These are phyloP conservation scores for Globisporangium solare DNA, from an alignment of 352 stramenopile genomes.

Conservation along the genomic window DNA sequence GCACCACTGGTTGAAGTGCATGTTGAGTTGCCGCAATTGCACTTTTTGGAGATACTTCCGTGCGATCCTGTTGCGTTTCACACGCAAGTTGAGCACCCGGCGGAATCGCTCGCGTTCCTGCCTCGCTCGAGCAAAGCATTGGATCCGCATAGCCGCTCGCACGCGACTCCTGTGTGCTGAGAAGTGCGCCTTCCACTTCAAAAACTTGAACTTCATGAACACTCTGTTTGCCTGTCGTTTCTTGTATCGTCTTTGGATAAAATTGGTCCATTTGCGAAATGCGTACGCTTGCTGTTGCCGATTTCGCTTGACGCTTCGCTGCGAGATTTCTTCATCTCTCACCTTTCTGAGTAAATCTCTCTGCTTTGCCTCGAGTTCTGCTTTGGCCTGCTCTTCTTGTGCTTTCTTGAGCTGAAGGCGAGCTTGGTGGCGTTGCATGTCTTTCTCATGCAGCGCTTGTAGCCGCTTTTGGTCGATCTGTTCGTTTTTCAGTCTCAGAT, in stretches of 20 bases:
- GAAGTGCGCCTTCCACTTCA: constrained; percentile 48
- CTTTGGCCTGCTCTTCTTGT: constrained; percentile 38
- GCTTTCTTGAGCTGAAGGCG: constrained; percentile 47
- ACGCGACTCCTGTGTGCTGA: constrained; percentile 19
- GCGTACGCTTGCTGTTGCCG: constrained; percentile 19
- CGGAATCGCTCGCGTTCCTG: constrained; percentile 22
- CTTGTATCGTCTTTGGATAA: constrained; percentile 29
- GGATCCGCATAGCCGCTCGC: constrained; percentile 29
- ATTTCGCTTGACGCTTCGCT: constrained; percentile 25
- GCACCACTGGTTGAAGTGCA: constrained; percentile 57
- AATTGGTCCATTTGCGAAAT: constrained; percentile 32
- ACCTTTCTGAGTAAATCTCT: constrained; percentile 41
- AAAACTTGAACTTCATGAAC: constrained; percentile 62
- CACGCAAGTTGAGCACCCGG: constrained; percentile 34
- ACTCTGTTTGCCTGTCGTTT: constrained; percentile 40
- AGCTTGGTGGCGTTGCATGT: constrained; percentile 49
- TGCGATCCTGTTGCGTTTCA: constrained; percentile 48
- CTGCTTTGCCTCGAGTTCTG: constrained; percentile 34
- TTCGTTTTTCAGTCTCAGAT: constrained; percentile 41
- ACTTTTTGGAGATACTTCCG: constrained; percentile 54
- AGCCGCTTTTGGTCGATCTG: constrained; percentile 55
- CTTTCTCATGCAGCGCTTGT: constrained; percentile 44
- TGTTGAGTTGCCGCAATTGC: constrained; percentile 34
- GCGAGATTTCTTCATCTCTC: constrained; percentile 40
- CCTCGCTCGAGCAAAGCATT: constrained; percentile 21